Evolutionary conservation across 2,329 filamentous ascomycete species (phyloP).

Genomic region (Penicillium polonicum): DNA sequence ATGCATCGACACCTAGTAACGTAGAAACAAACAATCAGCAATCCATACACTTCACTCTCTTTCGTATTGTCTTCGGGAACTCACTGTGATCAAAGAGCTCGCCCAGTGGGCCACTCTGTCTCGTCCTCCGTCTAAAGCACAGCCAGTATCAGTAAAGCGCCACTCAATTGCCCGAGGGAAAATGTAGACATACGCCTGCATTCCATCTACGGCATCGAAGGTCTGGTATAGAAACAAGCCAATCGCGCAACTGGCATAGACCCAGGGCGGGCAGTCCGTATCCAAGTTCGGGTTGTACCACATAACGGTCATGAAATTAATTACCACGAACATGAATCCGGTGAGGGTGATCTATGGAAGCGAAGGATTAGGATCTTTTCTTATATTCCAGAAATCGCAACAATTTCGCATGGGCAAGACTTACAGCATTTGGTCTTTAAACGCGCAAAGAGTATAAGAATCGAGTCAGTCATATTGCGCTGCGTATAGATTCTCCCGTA

Average conservation of each 20-base stretch:
- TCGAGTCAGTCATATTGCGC: constrained; percentile 11
- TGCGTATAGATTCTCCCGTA: not conserved
- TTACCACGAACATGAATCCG: constrained; percentile 84
- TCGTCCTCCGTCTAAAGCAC: constrained; percentile 69
- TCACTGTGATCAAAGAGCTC: constrained; percentile 93
- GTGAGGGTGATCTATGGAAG: constrained; percentile 71
- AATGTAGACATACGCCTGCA: constrained; percentile 70
- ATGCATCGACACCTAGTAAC: constrained; percentile 71
- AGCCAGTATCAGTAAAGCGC: constrained; percentile 11
- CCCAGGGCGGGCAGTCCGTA: constrained; percentile 90
- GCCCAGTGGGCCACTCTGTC: constrained; percentile 87
- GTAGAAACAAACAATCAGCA: constrained; percentile 1
- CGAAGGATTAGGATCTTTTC: constrained; percentile 14
- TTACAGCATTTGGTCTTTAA: constrained; percentile 51
- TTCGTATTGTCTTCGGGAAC: constrained; percentile 13
- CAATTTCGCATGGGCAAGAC: constrained; percentile 19
- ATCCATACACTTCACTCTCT: not conserved
- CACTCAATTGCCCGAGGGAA: not conserved
- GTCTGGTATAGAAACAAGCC: constrained; percentile 97
- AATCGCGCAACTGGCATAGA: constrained; percentile 86
- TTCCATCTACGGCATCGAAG: constrained; percentile 94
- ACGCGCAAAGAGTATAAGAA: constrained; percentile 9
- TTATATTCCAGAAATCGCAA: not conserved
- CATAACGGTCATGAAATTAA: constrained; percentile 85
- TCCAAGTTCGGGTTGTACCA: constrained; percentile 97